These are phyloP conservation scores for Coleophoma crateriformis DNA, from an alignment of 2,329 filamentous ascomycete species.

Conservation along the genomic window DNA sequence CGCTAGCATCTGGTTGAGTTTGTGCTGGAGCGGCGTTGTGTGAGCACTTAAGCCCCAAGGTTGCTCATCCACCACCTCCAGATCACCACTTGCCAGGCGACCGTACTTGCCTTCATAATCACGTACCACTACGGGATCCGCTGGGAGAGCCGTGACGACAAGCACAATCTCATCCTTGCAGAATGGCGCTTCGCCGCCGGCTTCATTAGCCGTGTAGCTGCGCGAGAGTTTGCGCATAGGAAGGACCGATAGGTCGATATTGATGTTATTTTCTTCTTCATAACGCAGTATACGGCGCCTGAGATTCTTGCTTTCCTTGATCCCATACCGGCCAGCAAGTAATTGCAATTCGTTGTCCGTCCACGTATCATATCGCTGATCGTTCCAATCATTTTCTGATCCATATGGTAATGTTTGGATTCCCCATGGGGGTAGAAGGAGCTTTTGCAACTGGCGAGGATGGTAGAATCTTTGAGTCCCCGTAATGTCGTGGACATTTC, in stretches of 20 bases:
- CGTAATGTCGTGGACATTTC: background rate
- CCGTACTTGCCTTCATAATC: background rate
- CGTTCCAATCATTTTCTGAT: too few relatives aligned
- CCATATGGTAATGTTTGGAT: background rate
- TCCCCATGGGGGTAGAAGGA: background rate
- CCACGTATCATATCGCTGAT: too few relatives aligned
- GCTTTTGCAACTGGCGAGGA: background rate
- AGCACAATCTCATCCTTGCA: background rate
- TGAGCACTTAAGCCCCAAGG: background rate
- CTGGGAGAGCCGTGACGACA: background rate
- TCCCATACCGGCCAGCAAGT: too few relatives aligned
- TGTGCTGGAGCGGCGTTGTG: background rate
- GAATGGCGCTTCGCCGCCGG: background rate
- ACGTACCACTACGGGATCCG: background rate
- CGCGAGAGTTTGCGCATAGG: background rate
- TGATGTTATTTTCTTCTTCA: too few relatives aligned
- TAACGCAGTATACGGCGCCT: too few relatives aligned
- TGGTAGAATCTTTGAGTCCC: background rate
- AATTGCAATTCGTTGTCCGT: too few relatives aligned
- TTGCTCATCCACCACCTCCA: background rate
- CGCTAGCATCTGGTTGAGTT: background rate
- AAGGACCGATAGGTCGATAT: background rate
- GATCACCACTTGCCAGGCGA: background rate
- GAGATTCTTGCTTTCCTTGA: too few relatives aligned
- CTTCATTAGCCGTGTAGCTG: background rate